A percentile compares a stretch with the other conserved stretches of the same genome.
Evolutionary conservation across 352 stramenopile species (phyloP).

Genomic region (Globisporangium radiosum): DNA sequence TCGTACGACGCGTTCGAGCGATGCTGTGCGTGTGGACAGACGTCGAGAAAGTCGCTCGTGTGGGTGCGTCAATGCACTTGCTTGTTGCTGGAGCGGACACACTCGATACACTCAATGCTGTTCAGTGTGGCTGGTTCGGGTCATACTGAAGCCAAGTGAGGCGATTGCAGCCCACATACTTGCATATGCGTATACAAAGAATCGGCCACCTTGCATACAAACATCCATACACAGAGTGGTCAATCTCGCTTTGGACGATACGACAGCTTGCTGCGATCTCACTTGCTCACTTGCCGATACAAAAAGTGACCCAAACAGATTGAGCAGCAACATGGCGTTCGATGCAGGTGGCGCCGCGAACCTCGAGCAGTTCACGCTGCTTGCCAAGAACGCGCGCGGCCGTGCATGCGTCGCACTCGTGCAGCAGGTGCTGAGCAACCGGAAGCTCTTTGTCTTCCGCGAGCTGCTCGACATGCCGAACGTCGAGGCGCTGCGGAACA

Average conservation of each 20-base stretch:
- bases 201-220: background rate
- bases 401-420: constrained; percentile 89
- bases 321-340: constrained; percentile 42
- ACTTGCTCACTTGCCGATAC: background rate
- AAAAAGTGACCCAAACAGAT: constrained; percentile 4
- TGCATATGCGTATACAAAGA: background rate
- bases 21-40: no score
- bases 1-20: background rate
- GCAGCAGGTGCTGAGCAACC: constrained; percentile 89
- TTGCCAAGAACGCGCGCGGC: constrained; percentile 87
- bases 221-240: background rate
- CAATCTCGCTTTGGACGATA: no score
- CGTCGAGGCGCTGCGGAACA: constrained; percentile 72
- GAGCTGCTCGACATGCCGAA: constrained; percentile 90
- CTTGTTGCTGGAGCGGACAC: background rate
- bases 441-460: constrained; percentile 91
- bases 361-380: constrained; percentile 91
- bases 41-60: no score
- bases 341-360: constrained; percentile 56
- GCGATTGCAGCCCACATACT: no score
- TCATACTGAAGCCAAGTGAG: no score
- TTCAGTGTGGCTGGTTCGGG: no score
- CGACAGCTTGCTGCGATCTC: background rate
- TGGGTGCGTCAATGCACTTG: no score
- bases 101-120: background rate